Percentiles rank a stretch among this genome's conserved stretches.
Evolutionary conservation across 2,329 filamentous ascomycete species (phyloP).

Genomic region (Fusarium clavum): DNA sequence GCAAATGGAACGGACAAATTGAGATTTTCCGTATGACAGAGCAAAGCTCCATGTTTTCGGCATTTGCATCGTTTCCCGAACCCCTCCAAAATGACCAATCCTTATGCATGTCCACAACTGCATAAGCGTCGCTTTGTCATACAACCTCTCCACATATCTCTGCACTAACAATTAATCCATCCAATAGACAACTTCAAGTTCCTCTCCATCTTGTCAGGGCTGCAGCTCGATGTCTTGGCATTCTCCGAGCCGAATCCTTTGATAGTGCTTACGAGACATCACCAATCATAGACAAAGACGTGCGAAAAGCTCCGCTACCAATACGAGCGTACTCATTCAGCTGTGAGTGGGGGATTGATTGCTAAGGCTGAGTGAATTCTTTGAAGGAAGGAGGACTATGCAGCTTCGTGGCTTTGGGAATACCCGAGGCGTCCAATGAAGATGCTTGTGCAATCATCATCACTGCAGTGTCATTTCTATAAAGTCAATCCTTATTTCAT

Average conservation of each 20-base stretch:
- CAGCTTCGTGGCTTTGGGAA: slow-evolving; percentile 3
- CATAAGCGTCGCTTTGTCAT: slow-evolving; percentile 29
- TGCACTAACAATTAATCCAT: background rate
- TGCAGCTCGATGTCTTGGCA: slow-evolving; percentile 38
- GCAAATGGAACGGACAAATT: no score
- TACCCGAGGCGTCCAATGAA: background rate
- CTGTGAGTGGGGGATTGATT: slow-evolving; percentile 10
- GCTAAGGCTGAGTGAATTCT: slow-evolving; percentile 15
- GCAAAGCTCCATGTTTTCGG: background rate
- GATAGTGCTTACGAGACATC: slow-evolving; percentile 4
- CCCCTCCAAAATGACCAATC: slow-evolving; percentile 7
- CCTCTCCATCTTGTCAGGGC: background rate
- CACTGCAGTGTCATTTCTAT: slow-evolving; percentile 18
- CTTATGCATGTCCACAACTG: background rate
- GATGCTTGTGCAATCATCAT: background rate
- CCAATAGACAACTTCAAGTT: background rate
- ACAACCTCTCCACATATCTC: background rate
- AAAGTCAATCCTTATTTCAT: background rate
- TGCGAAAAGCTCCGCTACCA: background rate
- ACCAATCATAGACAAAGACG: background rate
- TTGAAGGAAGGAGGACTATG: background rate
- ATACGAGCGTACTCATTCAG: slow-evolving; percentile 10
- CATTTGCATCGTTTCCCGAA: slow-evolving; percentile 22
- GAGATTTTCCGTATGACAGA: background rate
- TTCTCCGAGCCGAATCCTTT: slow-evolving; percentile 36